Evolutionary conservation across 192 early-diverging fungal genomes (phyloP).

Genomic region (Coemansia aciculifera): DNA sequence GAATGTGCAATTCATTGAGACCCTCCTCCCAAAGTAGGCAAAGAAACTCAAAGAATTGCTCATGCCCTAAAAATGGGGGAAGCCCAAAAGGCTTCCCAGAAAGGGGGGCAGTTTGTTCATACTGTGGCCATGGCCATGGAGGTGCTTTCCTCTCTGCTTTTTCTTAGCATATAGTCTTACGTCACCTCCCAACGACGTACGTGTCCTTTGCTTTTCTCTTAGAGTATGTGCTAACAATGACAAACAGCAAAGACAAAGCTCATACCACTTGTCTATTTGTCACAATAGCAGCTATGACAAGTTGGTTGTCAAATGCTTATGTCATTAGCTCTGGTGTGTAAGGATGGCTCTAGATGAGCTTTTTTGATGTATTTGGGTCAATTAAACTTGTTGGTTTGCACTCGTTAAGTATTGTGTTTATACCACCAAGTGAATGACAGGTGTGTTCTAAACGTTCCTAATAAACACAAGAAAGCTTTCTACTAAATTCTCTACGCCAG

Average conservation of each 20-base stretch:
- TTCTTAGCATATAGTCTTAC: not conserved
- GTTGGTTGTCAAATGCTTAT: too few relatives aligned
- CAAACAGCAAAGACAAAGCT: too few relatives aligned
- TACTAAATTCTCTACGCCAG: not conserved
- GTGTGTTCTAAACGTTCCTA: not conserved
- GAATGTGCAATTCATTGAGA: not conserved
- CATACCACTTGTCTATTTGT: too few relatives aligned
- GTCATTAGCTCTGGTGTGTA: too few relatives aligned
- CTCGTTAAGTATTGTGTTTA: not conserved
- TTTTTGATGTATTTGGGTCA: too few relatives aligned
- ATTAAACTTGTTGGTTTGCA: too few relatives aligned
- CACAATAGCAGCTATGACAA: too few relatives aligned
- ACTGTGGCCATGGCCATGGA: not conserved
- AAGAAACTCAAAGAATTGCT: not conserved
- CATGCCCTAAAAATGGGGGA: not conserved
- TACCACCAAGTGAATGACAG: not conserved
- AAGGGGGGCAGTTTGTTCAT: not conserved
- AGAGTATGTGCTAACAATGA: too few relatives aligned
- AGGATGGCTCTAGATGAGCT: too few relatives aligned
- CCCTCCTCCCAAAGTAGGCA: not conserved
- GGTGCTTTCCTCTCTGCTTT: not conserved
- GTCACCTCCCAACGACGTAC: not conserved
- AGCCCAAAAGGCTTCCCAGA: not conserved
- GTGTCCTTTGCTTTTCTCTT: too few relatives aligned
- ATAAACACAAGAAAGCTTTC: not conserved